Evolutionary conservation across 129 eudicot genomes (phyloP), one percentile per base, ranked within the genome.

Genomic region (Flaveria linearis): DNA sequence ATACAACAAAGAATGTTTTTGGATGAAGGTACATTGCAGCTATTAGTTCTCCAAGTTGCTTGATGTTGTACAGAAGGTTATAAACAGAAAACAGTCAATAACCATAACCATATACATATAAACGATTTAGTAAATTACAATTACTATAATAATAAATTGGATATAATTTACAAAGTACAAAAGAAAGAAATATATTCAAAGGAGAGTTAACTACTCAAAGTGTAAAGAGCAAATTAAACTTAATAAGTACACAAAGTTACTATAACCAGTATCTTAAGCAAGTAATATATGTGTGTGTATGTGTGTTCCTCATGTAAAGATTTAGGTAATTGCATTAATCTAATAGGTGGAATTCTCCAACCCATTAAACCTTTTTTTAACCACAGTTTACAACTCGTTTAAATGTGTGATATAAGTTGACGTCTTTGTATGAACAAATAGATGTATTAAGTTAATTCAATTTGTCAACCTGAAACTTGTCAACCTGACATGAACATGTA

Each of bases 181-280:
- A 45, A 45, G 49, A 5, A 22, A 10, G 15, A 25, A 55, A 73
- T 20, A 20, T 20, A 20, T 56, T 25, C 41, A 73, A 58, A 42
- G 57, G 43, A 42, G 42, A 74, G 60, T 26, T 60, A 43, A 58
- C 22, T 74, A 74, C 78, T 74, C 69, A 60, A 74, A 74, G 78
- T 74, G 78, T 25, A 74, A 74, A 74, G 55, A 42, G 26, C 10
- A 45, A 49, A 43, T 60, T 46, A 60, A 4, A 26, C 78, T 74
- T 74, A 7, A 16, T 43, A 58, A 43, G 17, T 3, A 74, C 69
- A 58, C 78, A 74, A 73, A 74, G 78, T 58, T 23, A 60, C 68
- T 69, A 72, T 22, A 60, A 43, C 70, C 45, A 45, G n/a, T 3
- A 74, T 7, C 3, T 74, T 14, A 58, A 16, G 57, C 45, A 74